Percentiles rank a stretch among this genome's conserved stretches.
phyloP scores from a whole-genome alignment of 2,329 filamentous ascomycete genomes.

The Zelopaecilomyces penicillatus region DNA sequence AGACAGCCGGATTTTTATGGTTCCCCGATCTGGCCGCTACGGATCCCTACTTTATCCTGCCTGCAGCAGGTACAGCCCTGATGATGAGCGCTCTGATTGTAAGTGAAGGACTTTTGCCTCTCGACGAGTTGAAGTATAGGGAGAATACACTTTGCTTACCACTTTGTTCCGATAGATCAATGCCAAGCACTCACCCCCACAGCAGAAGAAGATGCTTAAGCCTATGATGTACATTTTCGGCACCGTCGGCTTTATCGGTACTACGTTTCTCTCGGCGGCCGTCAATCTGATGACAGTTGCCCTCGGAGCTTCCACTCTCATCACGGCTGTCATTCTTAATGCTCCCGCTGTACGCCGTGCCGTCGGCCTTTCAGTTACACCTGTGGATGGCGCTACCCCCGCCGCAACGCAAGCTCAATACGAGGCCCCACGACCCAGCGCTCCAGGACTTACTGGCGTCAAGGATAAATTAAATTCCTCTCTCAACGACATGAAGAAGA shows the following conservation, averaged over 20 bases:
- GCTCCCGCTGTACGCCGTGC: slow-evolving; percentile 29
- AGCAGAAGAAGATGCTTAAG: slow-evolving; percentile 30
- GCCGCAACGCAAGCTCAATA: slow-evolving; percentile 18
- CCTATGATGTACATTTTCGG: slow-evolving; percentile 36
- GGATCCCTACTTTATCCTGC: slow-evolving; percentile 74
- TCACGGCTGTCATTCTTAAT: slow-evolving; percentile 31
- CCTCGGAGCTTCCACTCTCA: slow-evolving; percentile 27
- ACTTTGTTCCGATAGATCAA: slow-evolving; percentile 22
- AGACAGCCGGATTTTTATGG: slow-evolving; percentile 66
- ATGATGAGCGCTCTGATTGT: slow-evolving; percentile 51
- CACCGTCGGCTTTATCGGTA: slow-evolving; percentile 34
- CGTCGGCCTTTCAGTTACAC: slow-evolving; percentile 29
- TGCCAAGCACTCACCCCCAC: slow-evolving; percentile 22
- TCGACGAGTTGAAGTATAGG: no score
- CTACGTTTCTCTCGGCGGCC: slow-evolving; percentile 38
- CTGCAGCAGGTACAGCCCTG: slow-evolving; percentile 47
- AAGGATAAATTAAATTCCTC: slow-evolving; percentile 23
- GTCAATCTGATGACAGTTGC: slow-evolving; percentile 41
- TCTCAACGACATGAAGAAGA: slow-evolving; percentile 30
- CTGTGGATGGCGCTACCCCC: slow-evolving; percentile 11
- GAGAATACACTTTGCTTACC: no score
- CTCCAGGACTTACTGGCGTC: slow-evolving; percentile 21
- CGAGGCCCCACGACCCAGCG: slow-evolving; percentile 24
- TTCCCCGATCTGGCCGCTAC: slow-evolving; percentile 64
- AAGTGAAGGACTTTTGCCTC: slow-evolving; percentile 11